Evolutionary conservation across 805 yeast genomes (phyloP).

Genomic region (Candida vartiovaarae): DNA sequence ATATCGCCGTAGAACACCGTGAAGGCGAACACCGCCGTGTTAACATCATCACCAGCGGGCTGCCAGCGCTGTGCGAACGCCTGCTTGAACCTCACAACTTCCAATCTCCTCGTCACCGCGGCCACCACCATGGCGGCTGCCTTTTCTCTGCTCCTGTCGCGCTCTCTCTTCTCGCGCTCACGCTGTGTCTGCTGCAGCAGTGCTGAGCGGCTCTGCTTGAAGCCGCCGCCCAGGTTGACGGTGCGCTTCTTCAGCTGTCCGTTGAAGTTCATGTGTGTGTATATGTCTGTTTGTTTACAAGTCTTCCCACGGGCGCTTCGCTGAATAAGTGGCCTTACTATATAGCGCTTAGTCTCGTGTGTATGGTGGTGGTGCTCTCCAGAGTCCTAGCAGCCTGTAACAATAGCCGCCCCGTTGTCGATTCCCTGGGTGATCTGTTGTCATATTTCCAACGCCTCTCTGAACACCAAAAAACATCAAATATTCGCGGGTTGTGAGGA

Average conservation of each 20-base stretch:
- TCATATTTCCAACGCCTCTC: too few species aligned
- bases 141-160: slow-evolving; percentile 38
- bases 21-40: slow-evolving; percentile 19
- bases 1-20: slow-evolving; percentile 25
- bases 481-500: too few species aligned
- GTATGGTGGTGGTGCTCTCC: background rate
- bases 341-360: too few species aligned
- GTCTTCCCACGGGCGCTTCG: too few species aligned
- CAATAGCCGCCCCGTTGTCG: too few species aligned
- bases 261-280: slow-evolving; percentile 33
- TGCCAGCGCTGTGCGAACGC: slow-evolving; percentile 19
- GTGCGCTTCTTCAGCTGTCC: slow-evolving; percentile 56
- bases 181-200: slow-evolving; percentile 56
- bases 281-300: background rate
- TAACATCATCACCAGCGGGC: background rate
- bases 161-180: slow-evolving; percentile 62
- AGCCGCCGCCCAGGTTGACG: slow-evolving; percentile 49
- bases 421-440: too few species aligned
- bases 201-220: slow-evolving; percentile 28
- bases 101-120: slow-evolving; percentile 35
- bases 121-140: slow-evolving; percentile 48
- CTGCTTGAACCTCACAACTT: slow-evolving; percentile 23
- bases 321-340: too few species aligned
- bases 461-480: too few species aligned
- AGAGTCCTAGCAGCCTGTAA: too few species aligned